A percentile compares a stretch with the other conserved stretches of the same genome.
Conservation (phyloP, 495 filamentous ascomycete species). For the Trichoderma parareesei region DNA sequence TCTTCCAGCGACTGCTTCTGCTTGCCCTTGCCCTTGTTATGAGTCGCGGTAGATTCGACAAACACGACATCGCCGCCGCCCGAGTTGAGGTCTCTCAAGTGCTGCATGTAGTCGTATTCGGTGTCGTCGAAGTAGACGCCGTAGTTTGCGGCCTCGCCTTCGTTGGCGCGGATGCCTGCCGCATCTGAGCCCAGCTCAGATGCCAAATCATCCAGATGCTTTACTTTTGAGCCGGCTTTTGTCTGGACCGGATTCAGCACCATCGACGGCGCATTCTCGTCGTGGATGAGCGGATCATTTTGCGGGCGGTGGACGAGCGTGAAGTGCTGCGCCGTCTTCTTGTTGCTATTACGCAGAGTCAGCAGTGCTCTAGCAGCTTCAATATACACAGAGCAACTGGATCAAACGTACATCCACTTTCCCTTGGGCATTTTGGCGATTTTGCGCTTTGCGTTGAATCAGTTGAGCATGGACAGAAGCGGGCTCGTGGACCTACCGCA, state of each 20-base stretch:
- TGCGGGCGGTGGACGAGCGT: conserved; percentile 91
- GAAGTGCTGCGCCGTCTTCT: conserved; percentile 88
- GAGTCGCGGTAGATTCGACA: conserved; percentile 59
- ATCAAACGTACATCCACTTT: conserved; percentile 74
- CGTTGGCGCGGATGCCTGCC: conserved; percentile 64
- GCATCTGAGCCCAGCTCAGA: conserved; percentile 62
- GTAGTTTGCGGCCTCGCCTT: conserved; percentile 91
- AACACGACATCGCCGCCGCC: conserved; percentile 59
- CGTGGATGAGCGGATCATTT: conserved; percentile 92
- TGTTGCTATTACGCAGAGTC: conserved; percentile 54
- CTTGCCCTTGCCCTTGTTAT: conserved; percentile 61
- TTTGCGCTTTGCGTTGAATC: conserved; percentile 8
- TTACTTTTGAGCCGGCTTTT: conserved; percentile 47
- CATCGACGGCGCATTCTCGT: conserved; percentile 71
- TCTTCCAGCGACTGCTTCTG: conserved; percentile 64
- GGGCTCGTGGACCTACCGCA: not conserved
- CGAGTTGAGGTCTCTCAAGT: conserved; percentile 71
- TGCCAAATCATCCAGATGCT: conserved; percentile 63
- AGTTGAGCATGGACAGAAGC: conserved; percentile 7
- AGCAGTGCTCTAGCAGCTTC: conserved; percentile 10
- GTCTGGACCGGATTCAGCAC: conserved; percentile 55
- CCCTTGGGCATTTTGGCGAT: conserved; percentile 22
- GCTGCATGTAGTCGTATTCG: conserved; percentile 98
- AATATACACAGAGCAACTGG: not conserved
- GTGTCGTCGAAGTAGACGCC: conserved; percentile 84